Base-by-base conservation (phyloP, 495 filamentous ascomycete genomes). In the Monascus purpureus region DNA sequence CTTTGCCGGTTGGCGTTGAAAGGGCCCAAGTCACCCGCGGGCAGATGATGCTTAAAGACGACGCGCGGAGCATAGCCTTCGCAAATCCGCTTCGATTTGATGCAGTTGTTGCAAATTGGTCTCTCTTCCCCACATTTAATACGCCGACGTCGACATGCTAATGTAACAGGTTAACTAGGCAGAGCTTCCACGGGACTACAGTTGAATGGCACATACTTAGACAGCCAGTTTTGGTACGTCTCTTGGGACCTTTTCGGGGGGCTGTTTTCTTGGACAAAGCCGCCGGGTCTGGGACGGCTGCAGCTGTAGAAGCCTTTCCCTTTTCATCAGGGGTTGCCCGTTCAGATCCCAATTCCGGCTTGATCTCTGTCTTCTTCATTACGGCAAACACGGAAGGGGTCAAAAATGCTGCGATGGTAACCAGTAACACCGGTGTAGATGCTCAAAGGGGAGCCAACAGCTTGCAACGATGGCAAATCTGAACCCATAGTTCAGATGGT, bases 51-150 rank as follows among this genome's bases (percentile, higher is more conserved):
- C 53, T 93, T 95, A 68, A 97, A 95, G 25, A 93, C 65, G 20
- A 97, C 77, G 28, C 83, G 73, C 49, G 85, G 86, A 41, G 79
- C 92, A 61, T 97, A 97, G 23, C 90, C 90, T 56, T 96, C 87
- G 51, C 90, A 97, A 25, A 77, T 65, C 8, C 90, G 75, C 52
- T 90, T 94, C 8, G 88, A 94, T 49, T 94, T 95, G 53, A 87
- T 73, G 59, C 90, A 97, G 50, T 96, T 85, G 38, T 68, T 73
- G 59, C 90, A 96, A 11, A 73, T 85, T 3, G 88, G 90, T 35
- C 82, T 81, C 50, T 90, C 85, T 50, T 96, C 90, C 31, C 88
- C 90, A 51, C 90, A 97, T 58, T 97, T 97, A 52, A 97, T 96
- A 29, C 90, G 81, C 13, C 90, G 75, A 55, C 79, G 86, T 31